Evolutionary conservation across 257 asterid genomes (phyloP).

Genomic region (Scutellaria minor): DNA sequence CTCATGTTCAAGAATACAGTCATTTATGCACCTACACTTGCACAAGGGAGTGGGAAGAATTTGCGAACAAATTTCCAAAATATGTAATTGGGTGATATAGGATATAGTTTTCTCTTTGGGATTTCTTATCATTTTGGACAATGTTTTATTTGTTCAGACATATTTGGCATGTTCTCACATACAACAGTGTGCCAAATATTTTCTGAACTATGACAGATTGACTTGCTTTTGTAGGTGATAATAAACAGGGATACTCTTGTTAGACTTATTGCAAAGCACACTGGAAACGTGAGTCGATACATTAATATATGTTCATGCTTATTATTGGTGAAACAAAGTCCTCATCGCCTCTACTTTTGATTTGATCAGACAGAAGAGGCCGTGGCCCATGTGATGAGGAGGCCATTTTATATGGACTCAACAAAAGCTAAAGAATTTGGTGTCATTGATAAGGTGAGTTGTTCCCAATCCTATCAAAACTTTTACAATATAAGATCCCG

Average conservation of each 20-base stretch:
- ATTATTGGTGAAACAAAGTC: slow-evolving; percentile 16
- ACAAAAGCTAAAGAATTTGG: slow-evolving; percentile 81
- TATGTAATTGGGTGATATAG: not conserved
- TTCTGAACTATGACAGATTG: slow-evolving; percentile 20
- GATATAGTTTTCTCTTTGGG: slow-evolving; percentile 5
- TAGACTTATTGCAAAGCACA: slow-evolving; percentile 80
- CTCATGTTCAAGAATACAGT: not conserved
- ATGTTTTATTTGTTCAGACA: not conserved
- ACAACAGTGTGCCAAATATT: slow-evolving; percentile 2
- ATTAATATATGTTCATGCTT: slow-evolving; percentile 17
- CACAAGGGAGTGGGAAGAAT: not conserved
- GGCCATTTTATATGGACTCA: slow-evolving; percentile 82
- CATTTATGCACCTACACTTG: not conserved
- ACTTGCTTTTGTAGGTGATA: slow-evolving; percentile 59
- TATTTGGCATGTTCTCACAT: not conserved
- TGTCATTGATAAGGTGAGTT: slow-evolving; percentile 76
- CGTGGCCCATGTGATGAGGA: slow-evolving; percentile 66
- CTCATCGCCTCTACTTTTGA: slow-evolving; percentile 19
- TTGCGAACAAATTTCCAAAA: slow-evolving; percentile 2
- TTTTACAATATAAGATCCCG: not conserved
- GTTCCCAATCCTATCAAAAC: slow-evolving; percentile 17
- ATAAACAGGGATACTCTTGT: slow-evolving; percentile 72
- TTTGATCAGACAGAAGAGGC: slow-evolving; percentile 68
- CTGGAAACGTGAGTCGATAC: slow-evolving; percentile 76
- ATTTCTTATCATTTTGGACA: slow-evolving; percentile 18